Evolutionary conservation across 495 filamentous ascomycete species (phyloP), one percentile per base, ranked within the genome.

Genomic region (Penicillium malachiteum): DNA sequence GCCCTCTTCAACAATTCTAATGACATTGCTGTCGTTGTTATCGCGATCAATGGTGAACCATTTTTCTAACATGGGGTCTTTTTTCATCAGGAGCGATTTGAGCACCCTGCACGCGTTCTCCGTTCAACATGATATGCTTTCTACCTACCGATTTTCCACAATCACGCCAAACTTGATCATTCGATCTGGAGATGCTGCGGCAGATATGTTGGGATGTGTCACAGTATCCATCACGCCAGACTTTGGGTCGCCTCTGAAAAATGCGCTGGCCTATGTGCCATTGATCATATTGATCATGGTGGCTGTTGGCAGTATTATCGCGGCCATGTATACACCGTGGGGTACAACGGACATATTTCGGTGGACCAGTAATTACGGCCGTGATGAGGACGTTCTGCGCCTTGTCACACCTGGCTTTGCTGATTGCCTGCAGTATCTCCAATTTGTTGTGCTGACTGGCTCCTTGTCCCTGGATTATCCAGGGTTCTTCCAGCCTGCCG

Each of bases 381-480:
- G 92, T 60, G 95, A 98, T 59, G 87, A 90, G 42, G 94, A 98
- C 69, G 78, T 97, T 53, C 78, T 98, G 39, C 87, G 94, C 32
- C 76, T 97, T 34, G 91, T 98, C 17, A 98, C 94, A 7, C 94
- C 94, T 12, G 94, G 94, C 0, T 98, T 98, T 67, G 92, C 90
- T 10, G 94, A 98, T 61, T 98, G 94, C 68, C 82, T 98, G 32
- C 92, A 98, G 71, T 98, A 97, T 66, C 87, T 98, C 32, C 94
- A 98, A 65, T 97, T 95, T 58, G 81, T 92, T 46, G 88, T 92
- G 16, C 78, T 98, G 34, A 91, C 92, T 0, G 95, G 95, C 1
- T 84, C 87, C 39, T 73, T 98, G 40, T 90, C 87, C 18, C 71
- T 98, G 59, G 85, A 88, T 54, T 98, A 97, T 66, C 94, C 94